Percentiles rank a stretch among this genome's conserved stretches.
Evolutionary conservation across 2,329 filamentous ascomycete species (phyloP).

Genomic region (Clonostachys chloroleuca): DNA sequence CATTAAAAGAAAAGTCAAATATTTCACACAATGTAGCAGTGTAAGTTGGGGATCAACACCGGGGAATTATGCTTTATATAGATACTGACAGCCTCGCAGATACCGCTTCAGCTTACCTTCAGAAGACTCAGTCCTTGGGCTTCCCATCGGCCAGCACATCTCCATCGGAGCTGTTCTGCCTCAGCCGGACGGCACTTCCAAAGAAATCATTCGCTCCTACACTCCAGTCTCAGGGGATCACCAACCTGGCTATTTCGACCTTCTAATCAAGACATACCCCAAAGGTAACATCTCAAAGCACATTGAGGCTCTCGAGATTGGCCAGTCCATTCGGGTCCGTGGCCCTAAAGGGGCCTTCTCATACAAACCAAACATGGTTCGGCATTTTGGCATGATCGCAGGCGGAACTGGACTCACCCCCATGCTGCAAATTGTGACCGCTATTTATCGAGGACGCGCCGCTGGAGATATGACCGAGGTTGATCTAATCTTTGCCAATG

Average conservation of each 20-base stretch:
- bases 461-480: not conserved
- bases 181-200: conserved; percentile 29
- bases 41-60: too few species aligned
- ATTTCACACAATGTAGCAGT: too few species aligned
- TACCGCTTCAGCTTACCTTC: conserved; percentile 38
- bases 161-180: conserved; percentile 40
- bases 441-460: not conserved
- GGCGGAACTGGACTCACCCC: not conserved
- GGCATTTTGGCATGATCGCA: not conserved
- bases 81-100: conserved; percentile 31
- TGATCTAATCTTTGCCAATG: not conserved
- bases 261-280: not conserved
- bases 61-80: too few species aligned
- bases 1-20: too few species aligned
- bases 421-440: not conserved
- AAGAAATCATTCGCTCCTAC: not conserved
- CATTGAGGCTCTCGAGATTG: conserved; percentile 64
- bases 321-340: conserved; percentile 82
- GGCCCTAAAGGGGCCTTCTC: conserved; percentile 98
- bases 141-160: not conserved
- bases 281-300: not conserved
- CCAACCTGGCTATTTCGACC: not conserved
- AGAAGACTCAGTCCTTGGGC: not conserved
- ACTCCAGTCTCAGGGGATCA: not conserved
- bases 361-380: conserved; percentile 71